phyloP scores from a whole-genome alignment of 202 grass and related monocot genomes.

The Eragrostis tef region DNA sequence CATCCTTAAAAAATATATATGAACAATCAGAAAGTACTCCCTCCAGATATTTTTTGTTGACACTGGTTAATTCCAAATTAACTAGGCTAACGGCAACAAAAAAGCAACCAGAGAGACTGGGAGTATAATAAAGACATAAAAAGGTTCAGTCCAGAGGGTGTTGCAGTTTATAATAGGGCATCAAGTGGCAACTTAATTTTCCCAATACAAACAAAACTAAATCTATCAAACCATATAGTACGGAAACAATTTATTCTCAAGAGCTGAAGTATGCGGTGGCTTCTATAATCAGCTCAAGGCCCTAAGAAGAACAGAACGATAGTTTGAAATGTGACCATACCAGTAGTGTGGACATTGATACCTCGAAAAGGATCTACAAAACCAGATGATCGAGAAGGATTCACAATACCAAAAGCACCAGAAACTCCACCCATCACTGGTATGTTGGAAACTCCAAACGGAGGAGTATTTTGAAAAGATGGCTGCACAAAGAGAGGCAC shows the following conservation, averaged over 20 bases:
- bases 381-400: constrained; percentile 59
- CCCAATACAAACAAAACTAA: neutral
- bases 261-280: neutral
- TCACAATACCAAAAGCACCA: constrained; percentile 61
- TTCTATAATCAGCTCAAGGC: neutral
- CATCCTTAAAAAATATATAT: neutral
- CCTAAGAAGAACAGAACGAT: neutral
- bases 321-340: constrained; percentile 44
- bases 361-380: constrained; percentile 43
- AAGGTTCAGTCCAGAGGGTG: neutral
- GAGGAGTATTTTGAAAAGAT: constrained; percentile 66
- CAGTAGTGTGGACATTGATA: constrained; percentile 54
- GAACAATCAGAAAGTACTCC: no score
- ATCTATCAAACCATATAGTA: neutral
- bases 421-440: constrained; percentile 68
- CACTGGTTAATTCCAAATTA: no score
- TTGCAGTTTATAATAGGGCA: constrained; percentile 11
- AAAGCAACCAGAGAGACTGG: no score
- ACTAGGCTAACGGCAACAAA: no score
- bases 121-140: neutral
- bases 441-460: constrained; percentile 60
- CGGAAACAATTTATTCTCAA: neutral
- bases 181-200: constrained; percentile 11
- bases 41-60: no score
- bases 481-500: constrained; percentile 59